These are phyloP conservation scores for Abrus precatorius DNA, from an alignment of 306 rosid species.

Conservation along the genomic window DNA sequence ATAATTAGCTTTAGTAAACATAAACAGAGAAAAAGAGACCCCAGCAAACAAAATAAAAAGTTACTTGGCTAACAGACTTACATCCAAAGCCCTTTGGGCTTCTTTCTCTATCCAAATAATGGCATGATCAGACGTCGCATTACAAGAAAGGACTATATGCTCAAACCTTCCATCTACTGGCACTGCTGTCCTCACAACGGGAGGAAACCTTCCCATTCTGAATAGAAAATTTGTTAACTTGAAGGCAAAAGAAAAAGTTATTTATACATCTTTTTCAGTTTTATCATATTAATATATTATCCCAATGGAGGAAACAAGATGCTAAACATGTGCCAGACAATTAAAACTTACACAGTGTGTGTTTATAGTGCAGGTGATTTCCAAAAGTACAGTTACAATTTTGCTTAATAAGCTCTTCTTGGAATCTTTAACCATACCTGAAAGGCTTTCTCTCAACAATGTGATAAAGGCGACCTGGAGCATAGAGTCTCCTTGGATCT, in stretches of 20 bases:
- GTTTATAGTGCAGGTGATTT: neutral
- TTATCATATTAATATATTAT: neutral
- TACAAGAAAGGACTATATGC: conserved; percentile 93
- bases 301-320: conserved; percentile 9
- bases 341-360: neutral
- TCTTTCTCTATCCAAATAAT: conserved; percentile 95
- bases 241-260: conserved; percentile 24
- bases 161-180: conserved; percentile 99
- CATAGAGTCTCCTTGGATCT: conserved; percentile 98
- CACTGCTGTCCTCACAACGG: conserved; percentile 91
- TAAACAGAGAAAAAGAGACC: neutral
- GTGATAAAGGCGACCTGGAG: conserved; percentile 97
- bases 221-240: conserved; percentile 29
- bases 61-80: conserved; percentile 55
- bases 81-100: conserved; percentile 81
- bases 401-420: conserved; percentile 23
- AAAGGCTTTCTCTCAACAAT: conserved; percentile 92
- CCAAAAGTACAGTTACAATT: neutral
- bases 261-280: neutral
- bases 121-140: conserved; percentile 95
- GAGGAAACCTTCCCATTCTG: conserved; percentile 91
- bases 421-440: conserved; percentile 61
- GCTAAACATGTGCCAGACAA: neutral
- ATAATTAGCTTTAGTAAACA: neutral
- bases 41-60: conserved; percentile 4